Percentiles rank a stretch among this genome's conserved stretches.
These are phyloP conservation scores for Fusarium euwallaceae DNA, from an alignment of 2,329 filamentous ascomycete species.

Conservation along the genomic window DNA sequence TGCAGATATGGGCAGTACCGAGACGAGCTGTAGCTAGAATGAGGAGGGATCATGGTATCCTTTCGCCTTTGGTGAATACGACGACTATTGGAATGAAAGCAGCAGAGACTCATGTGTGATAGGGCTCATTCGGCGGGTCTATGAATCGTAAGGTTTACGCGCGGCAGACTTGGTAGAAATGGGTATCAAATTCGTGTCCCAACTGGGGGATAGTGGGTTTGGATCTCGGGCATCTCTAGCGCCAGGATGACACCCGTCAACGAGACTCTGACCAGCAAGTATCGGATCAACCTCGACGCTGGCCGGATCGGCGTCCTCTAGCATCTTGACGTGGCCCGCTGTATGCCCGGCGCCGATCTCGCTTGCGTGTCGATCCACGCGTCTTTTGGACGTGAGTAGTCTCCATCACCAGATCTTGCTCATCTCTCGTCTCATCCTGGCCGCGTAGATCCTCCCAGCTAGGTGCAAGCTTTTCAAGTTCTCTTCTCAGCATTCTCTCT, in stretches of 20 bases:
- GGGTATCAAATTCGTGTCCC: constrained; percentile 31
- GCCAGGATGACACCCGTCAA: not conserved
- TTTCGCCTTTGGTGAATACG: constrained; percentile 40
- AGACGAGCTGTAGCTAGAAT: constrained; percentile 36
- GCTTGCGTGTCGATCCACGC: constrained; percentile 27
- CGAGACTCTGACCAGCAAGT: not conserved
- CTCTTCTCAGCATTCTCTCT: not conserved
- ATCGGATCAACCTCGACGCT: constrained; percentile 3
- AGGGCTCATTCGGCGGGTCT: constrained; percentile 15
- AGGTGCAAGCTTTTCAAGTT: not conserved
- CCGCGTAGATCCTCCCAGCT: not conserved
- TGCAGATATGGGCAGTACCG: constrained; percentile 36
- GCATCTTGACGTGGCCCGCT: constrained; percentile 17
- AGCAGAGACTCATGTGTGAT: not conserved
- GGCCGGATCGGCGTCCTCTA: constrained; percentile 26
- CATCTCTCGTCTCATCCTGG: not conserved
- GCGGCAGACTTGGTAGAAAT: constrained; percentile 29
- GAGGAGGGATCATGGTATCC: constrained; percentile 27
- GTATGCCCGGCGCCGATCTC: constrained; percentile 32
- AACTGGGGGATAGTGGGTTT: constrained; percentile 15
- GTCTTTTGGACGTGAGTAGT: constrained; percentile 4
- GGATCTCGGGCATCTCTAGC: not conserved
- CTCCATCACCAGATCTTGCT: not conserved
- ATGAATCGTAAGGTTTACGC: constrained; percentile 23
- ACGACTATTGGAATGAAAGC: constrained; percentile 46